Conservation (phyloP, 2,329 filamentous ascomycete genomes). For the Xenosphaeropsis pyriputrescens region DNA sequence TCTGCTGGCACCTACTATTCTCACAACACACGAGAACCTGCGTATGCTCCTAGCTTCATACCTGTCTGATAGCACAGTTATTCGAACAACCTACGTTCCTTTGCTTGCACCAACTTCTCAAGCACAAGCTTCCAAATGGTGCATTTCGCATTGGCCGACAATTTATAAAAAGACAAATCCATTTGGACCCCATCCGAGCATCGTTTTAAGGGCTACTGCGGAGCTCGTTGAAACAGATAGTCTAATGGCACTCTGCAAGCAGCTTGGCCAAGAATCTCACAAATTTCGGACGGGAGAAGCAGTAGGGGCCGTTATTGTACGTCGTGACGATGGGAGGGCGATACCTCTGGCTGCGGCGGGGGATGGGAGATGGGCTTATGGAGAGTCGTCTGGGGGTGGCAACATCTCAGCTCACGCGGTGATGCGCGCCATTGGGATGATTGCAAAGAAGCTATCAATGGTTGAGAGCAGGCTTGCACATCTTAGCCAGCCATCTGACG, state of each 20-base stretch:
- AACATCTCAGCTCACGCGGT: slow-evolving; percentile 71
- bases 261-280: slow-evolving; percentile 21
- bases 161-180: slow-evolving; percentile 81
- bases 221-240: slow-evolving; percentile 50
- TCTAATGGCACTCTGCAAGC: slow-evolving; percentile 42
- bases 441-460: slow-evolving; percentile 41
- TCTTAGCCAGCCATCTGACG: slow-evolving; percentile 2
- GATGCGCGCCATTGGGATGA: slow-evolving; percentile 70
- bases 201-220: slow-evolving; percentile 54
- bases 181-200: slow-evolving; percentile 67
- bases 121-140: slow-evolving; percentile 62
- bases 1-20: slow-evolving; percentile 31
- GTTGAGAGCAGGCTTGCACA: slow-evolving; percentile 12
- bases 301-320: slow-evolving; percentile 63
- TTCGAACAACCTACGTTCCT: slow-evolving; percentile 54
- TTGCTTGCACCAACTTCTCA: slow-evolving; percentile 61
- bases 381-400: slow-evolving; percentile 27
- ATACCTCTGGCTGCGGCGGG: slow-evolving; percentile 55
- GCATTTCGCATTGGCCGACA: slow-evolving; percentile 65
- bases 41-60: slow-evolving; percentile 5
- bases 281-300: slow-evolving; percentile 38
- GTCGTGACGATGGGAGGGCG: slow-evolving; percentile 21
- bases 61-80: slow-evolving; percentile 34
- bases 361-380: slow-evolving; percentile 51
- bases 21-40: no score